Base-by-base conservation (phyloP, 164 flowering plant genomes). In the Stephania yunnanensis region DNA sequence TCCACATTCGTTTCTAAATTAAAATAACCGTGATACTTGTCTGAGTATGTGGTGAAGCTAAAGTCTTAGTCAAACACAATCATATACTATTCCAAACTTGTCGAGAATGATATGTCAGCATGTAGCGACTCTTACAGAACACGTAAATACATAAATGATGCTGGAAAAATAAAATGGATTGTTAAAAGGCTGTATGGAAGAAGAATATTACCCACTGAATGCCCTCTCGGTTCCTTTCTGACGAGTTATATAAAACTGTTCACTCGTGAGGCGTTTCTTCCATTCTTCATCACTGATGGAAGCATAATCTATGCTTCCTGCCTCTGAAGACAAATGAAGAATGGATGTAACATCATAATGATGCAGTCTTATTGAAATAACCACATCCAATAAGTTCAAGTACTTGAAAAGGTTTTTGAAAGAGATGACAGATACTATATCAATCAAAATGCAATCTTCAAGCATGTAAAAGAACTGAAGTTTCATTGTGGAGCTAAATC, bases 161-260 rank as follows among this genome's bases (percentile, higher is more conserved):
- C 50, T 50, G 71, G 20, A 19, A 71, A 12, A 50, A 10, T 7
- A 77, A 19, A 53, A 74, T 42, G 68, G 29, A 55, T 1, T 48
- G 11, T 17, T 12, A 7, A 17, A 8, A 20, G 13, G 58, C 8
- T 48, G 22, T 48, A 50, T 19, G 22, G 31, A 72, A 7, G 15
- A 48, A 19, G 66, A 10, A 7, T 77, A 71, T 36, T 84, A 92
- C 97, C 97, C 97, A 50, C 90, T 87, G 83, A 90, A 92, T 71
- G 98, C 90, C 81, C 92, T 87, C 84, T 94, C 98, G 17, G 98
- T 94, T 31, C 98, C 98, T 87, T 94, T 94, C 74, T 94, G 83
- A 61, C 91, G 86, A 73, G 92, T 83, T 36, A 92, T 70, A 71
- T 95, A 87, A 74, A 78, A 92, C 68, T 92, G 97, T 52, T 94